Evolutionary conservation across 345 rosid species (phyloP).

Genomic region (Ceriops tagal): DNA sequence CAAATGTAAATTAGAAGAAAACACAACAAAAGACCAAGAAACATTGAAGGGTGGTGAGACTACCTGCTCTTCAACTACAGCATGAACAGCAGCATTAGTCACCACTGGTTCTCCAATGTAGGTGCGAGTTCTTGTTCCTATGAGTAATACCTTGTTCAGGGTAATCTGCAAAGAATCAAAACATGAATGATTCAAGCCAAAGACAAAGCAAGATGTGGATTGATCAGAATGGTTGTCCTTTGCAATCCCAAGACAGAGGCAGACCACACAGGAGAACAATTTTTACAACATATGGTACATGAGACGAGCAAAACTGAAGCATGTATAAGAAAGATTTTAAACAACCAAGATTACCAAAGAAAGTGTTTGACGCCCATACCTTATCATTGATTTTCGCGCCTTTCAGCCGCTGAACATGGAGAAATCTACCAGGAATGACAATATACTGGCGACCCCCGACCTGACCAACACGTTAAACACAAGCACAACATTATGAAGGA

Average conservation of each 20-base stretch:
- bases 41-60: conserved; percentile 3
- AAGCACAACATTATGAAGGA: not conserved
- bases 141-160: conserved; percentile 89
- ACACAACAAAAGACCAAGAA: not conserved
- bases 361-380: conserved; percentile 31
- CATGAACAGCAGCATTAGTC: conserved; percentile 91
- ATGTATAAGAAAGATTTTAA: not conserved
- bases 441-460: conserved; percentile 85
- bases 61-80: conserved; percentile 93
- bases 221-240: not conserved
- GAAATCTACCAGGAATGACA: conserved; percentile 83
- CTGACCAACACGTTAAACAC: conserved; percentile 32
- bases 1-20: not conserved
- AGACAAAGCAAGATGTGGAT: not conserved
- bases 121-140: conserved; percentile 78
- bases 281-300: not conserved
- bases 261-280: not conserved
- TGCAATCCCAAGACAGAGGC: not conserved
- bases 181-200: not conserved
- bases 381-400: conserved; percentile 81
- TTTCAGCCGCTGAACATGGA: conserved; percentile 79
- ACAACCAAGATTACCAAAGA: not conserved
- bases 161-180: conserved; percentile 47
- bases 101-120: conserved; percentile 91
- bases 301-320: not conserved